Evolutionary conservation across 202 grass and related monocot genomes (phyloP).

Genomic region (Bolboschoenoplectus hybrid): DNA sequence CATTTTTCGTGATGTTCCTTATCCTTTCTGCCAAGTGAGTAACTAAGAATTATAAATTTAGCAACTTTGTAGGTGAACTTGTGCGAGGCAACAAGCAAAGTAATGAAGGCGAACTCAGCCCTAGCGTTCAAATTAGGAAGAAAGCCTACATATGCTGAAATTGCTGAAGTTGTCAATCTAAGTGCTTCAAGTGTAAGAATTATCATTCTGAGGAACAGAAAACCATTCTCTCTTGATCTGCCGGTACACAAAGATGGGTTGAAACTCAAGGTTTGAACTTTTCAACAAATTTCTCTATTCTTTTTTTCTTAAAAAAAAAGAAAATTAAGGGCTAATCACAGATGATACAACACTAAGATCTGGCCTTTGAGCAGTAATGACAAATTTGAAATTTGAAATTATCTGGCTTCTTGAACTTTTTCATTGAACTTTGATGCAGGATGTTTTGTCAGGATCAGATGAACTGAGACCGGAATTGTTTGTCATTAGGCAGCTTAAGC

Average conservation of each 20-base stretch:
- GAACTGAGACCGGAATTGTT: conserved; percentile 32
- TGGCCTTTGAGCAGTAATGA: background rate
- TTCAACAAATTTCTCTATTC: conserved; percentile 3
- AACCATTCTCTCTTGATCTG: conserved; percentile 39
- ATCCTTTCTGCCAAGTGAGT: conserved; percentile 13
- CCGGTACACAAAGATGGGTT: conserved; percentile 24
- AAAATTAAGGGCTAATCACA: background rate
- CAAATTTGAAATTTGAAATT: background rate
- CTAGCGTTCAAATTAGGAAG: conserved; percentile 35
- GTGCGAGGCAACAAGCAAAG: conserved; percentile 44
- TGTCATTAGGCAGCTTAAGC: conserved; percentile 28
- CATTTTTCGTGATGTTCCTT: background rate
- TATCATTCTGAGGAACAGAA: conserved; percentile 36
- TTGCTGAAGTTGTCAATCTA: conserved; percentile 38
- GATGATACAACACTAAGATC: background rate
- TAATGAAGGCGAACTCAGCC: conserved; percentile 36
- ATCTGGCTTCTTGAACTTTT: background rate
- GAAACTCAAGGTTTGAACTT: conserved; percentile 26
- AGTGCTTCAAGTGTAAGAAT: conserved; percentile 39
- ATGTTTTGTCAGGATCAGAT: conserved; percentile 37
- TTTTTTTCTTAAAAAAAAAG: background rate
- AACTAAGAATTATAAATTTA: conserved; percentile 41
- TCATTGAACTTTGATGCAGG: conserved; percentile 39
- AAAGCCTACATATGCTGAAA: conserved; percentile 45
- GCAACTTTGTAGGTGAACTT: conserved; percentile 49